Conservation (phyloP, 768 basidiomycete species). For the Russula ochroleuca region DNA sequence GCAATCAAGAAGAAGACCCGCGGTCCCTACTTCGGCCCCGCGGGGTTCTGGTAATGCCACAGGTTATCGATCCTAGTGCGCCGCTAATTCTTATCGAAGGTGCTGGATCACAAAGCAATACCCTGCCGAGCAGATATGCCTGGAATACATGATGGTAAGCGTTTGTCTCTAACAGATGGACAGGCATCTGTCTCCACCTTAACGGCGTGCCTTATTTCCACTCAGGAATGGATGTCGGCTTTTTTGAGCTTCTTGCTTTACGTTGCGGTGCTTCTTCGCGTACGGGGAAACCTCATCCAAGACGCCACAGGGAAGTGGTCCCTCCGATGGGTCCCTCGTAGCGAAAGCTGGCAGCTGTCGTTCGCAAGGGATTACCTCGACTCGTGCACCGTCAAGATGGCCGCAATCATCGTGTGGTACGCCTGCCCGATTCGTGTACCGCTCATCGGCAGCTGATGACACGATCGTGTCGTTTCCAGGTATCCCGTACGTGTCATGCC, state of each 20-base stretch:
- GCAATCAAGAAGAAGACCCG: slow-evolving; percentile 34
- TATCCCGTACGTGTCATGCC: slow-evolving; percentile 29
- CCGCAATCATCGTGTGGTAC: slow-evolving; percentile 36
- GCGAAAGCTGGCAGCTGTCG: slow-evolving; percentile 36
- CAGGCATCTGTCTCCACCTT: neutral
- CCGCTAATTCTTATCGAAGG: slow-evolving; percentile 27
- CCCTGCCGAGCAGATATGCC: slow-evolving; percentile 36
- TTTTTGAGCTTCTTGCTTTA: slow-evolving; percentile 36
- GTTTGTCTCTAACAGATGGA: neutral
- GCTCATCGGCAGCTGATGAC: neutral
- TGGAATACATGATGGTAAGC: slow-evolving; percentile 47
- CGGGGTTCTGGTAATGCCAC: slow-evolving; percentile 40
- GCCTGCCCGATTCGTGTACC: neutral
- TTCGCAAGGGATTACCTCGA: slow-evolving; percentile 36
- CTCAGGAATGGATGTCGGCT: slow-evolving; percentile 38
- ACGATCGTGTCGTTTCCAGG: slow-evolving; percentile 7
- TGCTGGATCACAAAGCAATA: slow-evolving; percentile 47
- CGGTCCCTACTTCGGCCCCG: slow-evolving; percentile 45
- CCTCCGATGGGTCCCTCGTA: slow-evolving; percentile 34
- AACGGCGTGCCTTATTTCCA: neutral
- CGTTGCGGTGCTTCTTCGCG: slow-evolving; percentile 35
- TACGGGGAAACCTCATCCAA: slow-evolving; percentile 38
- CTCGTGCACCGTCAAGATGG: slow-evolving; percentile 34
- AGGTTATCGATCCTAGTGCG: neutral
- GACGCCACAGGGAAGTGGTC: slow-evolving; percentile 31